Base-by-base conservation (phyloP, 2,329 filamentous ascomycete genomes). In the Tolypocladium paradoxum region DNA sequence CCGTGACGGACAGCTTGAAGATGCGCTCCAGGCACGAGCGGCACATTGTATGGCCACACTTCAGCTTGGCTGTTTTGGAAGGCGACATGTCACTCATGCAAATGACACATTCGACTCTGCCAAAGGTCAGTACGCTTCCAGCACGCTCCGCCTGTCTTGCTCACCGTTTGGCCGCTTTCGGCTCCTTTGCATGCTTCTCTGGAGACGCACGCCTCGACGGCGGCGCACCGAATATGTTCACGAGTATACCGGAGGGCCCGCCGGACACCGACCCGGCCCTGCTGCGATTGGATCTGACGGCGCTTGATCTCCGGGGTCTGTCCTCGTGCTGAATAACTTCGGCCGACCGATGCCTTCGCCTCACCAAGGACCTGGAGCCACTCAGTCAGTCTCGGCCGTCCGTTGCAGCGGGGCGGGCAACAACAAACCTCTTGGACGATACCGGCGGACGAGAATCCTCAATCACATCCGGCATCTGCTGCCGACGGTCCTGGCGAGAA, bases 1-100 rank as follows among this genome's bases (percentile, higher is more conserved):
- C 88, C 43, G 77, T 84, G 56, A 91, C 75, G 12, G 89, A 93
- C 56, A 89, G 76, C 52, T 77, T 82, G 69, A 95, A 95, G 54
- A 82, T 78, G 49, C 83, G 81, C 66, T 83, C 85, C 40, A 96
- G 73, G 66, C 90, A 95, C 8, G 76, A 67, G 58, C 87, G 77
- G 68, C 90, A 95, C 85, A 92, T 90, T 56, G 83, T 81, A 68
- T 95, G 90, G 3, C 83, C 83, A 65, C 90, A 95, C 59, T 81
- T 79, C 36, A 95, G 78, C 65, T 84, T 87, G 37, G 83, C 83
- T 35, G 85, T 79, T 66, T 82, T 83, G 55, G 75, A 75, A 11
- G 77, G 63, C 1, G 83, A 81, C 2, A 87, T 71, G 56, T 88
- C 83, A 57, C 88, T 84, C 63, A 84, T 72, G 64, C 90, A 95